These are phyloP conservation scores for Solanum habrochaites DNA, from an alignment of 257 asterid species.

Conservation along the genomic window DNA sequence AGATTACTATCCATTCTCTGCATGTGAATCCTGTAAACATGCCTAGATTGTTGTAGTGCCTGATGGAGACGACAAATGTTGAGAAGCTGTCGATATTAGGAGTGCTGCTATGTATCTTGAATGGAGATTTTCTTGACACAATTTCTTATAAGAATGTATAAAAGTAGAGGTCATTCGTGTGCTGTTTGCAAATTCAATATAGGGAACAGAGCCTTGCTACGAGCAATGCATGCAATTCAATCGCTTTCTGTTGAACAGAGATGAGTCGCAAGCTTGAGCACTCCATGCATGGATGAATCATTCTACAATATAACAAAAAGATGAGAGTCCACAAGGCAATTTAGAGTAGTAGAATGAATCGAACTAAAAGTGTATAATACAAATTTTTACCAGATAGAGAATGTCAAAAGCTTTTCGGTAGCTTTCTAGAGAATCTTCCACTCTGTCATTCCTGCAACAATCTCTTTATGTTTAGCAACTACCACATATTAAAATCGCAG, in stretches of 20 bases:
- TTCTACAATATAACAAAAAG: slow-evolving; percentile 27
- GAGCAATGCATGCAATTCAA: not conserved
- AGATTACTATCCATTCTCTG: not conserved
- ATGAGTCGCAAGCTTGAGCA: slow-evolving; percentile 61
- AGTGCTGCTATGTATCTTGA: not conserved
- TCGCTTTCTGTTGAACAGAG: slow-evolving; percentile 42
- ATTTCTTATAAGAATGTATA: not conserved
- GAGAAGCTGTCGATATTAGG: not conserved
- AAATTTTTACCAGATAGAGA: slow-evolving; percentile 55
- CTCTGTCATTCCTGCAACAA: slow-evolving; percentile 63
- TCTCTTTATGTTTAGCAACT: slow-evolving; percentile 1
- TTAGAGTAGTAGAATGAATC: not conserved
- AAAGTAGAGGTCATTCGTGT: not conserved
- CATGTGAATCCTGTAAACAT: not conserved
- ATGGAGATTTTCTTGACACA: not conserved
- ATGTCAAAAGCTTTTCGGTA: slow-evolving; percentile 64
- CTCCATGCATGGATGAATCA: slow-evolving; percentile 75
- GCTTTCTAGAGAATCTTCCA: slow-evolving; percentile 61
- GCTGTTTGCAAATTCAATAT: not conserved
- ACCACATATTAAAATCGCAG: not conserved
- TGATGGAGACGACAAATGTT: not conserved
- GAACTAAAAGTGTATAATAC: not conserved
- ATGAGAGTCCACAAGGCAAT: not conserved
- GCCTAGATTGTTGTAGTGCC: not conserved
- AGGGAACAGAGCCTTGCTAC: not conserved